Evolutionary conservation across 2,329 filamentous ascomycete species (phyloP).

Genomic region (Colletotrichum tamarilloi): DNA sequence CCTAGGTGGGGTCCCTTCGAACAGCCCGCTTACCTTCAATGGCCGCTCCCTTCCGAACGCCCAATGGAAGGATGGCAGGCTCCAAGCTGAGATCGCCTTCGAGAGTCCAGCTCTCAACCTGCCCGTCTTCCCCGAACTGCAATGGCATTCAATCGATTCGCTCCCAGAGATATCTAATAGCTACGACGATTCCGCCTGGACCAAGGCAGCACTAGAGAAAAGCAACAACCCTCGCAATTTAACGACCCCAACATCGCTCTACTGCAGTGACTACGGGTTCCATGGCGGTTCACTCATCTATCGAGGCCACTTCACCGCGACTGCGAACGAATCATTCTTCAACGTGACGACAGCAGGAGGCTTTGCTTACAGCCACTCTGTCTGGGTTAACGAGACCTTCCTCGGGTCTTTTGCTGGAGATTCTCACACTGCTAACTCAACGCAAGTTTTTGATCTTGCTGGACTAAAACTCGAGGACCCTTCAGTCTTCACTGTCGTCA

Average conservation of each 20-base stretch:
- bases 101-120: too few species aligned
- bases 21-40: background rate
- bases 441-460: constrained; percentile 47
- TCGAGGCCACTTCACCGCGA: constrained; percentile 64
- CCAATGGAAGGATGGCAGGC: background rate
- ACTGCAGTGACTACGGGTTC: too few species aligned
- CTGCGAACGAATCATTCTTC: constrained; percentile 65
- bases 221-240: too few species aligned
- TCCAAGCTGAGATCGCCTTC: background rate
- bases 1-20: background rate
- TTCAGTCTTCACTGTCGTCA: constrained; percentile 72
- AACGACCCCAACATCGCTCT: too few species aligned
- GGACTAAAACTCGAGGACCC: constrained; percentile 7
- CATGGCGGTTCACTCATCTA: too few species aligned
- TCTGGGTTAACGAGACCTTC: constrained; percentile 70
- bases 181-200: too few species aligned
- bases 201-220: too few species aligned
- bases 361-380: constrained; percentile 69
- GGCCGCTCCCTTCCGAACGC: background rate
- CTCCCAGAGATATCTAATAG: too few species aligned
- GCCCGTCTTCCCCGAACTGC: too few species aligned
- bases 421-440: constrained; percentile 56
- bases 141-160: too few species aligned
- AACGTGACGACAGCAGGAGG: constrained; percentile 71
- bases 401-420: constrained; percentile 70